A percentile compares a stretch with the other conserved stretches of the same genome.
Evolutionary conservation across 371 early-diverging fungal genomes (phyloP).

Genomic region (Apophysomyces ossiformis): DNA sequence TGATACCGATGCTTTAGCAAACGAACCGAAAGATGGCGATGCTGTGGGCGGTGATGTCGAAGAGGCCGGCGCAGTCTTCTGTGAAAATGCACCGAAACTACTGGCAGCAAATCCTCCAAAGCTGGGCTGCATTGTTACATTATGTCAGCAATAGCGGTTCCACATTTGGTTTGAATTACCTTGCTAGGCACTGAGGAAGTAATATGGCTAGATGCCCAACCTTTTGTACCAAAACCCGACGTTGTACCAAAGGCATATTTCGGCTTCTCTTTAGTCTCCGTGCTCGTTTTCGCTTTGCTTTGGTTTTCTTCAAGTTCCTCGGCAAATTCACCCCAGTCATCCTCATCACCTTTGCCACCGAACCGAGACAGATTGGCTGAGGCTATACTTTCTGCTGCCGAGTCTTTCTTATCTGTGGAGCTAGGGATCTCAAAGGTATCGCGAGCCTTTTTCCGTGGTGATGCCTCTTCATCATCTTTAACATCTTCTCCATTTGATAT

Average conservation of each 20-base stretch:
- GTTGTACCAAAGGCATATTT: conserved; percentile 55
- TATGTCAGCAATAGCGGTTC: not conserved
- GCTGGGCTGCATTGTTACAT: conserved; percentile 13
- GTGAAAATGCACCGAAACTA: conserved; percentile 26
- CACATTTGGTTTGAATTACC: conserved; percentile 20
- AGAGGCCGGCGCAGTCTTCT: conserved; percentile 13
- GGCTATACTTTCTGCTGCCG: conserved; percentile 1
- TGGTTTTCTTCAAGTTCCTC: conserved; percentile 32
- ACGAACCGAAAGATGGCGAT: conserved; percentile 36
- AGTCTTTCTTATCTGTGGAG: not conserved
- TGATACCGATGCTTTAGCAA: conserved; percentile 45
- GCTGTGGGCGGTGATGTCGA: conserved; percentile 10
- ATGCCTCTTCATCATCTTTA: not conserved
- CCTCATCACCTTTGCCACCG: conserved; percentile 34
- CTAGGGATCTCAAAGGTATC: not conserved
- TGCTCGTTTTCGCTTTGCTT: conserved; percentile 8
- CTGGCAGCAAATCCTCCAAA: conserved; percentile 40
- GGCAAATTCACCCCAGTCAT: conserved; percentile 54
- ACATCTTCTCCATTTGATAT: conserved; percentile 6
- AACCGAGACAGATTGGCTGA: conserved; percentile 26
- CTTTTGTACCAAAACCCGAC: conserved; percentile 53
- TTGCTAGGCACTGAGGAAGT: conserved; percentile 40
- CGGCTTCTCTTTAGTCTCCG: conserved; percentile 24
- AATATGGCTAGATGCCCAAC: conserved; percentile 39
- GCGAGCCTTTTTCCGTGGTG: not conserved